Evolutionary conservation across 2,329 filamentous ascomycete genomes (phyloP), one percentile per base, ranked within the genome.

Genomic region (Colletotrichum eleusines): DNA sequence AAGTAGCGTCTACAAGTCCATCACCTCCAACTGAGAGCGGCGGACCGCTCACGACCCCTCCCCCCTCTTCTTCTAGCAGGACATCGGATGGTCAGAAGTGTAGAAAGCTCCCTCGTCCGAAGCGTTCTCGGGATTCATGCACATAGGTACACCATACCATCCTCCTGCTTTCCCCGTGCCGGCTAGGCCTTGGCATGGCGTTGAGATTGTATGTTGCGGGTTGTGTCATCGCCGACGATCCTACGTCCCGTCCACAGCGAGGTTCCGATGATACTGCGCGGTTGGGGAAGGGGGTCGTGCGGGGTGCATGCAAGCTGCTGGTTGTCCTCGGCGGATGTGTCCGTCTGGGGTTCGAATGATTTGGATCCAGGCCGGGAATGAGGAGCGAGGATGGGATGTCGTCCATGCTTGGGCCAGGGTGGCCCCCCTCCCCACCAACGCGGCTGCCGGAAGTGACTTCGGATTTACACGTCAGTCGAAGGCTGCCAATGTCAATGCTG

Each of bases 101-200:
- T 46, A 46, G n/a, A 35, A 18, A 6, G 38, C 38, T 35, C 23
- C 28, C 28, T 48, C 31, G 48, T 55, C 55, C 48, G 67, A 63
- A n/a, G n/a, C 55, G 62, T 57, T 35, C 55, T 70, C 63, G 40
- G 67, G 55, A 42, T 69, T 61, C 38, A 35, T 61, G 33, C 40
- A 61, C 40, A 63, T 40, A 61, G 9, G 8, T 3, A 12, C n/a
- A 18, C 42, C 12, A 12, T 44, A 18, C 42, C 8, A n/a, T 14
- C 28, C 5, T 16, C 60, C 46, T 23, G 28, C 40, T 61, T 28
- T 31, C 59, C 46, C 46, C 44, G 9, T 18, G 40, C 40, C 18
- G 40, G 58, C 28, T 23, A 42, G 58, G 44, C 58, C 44, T 38
- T 31, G 44, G 16, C 3, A 0, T 20, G n/a, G 33, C 48, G 44